Evolutionary conservation across 75 land plant genomes (phyloP), one percentile per base, ranked within the genome.

Genomic region (Pinus albicaulis): DNA sequence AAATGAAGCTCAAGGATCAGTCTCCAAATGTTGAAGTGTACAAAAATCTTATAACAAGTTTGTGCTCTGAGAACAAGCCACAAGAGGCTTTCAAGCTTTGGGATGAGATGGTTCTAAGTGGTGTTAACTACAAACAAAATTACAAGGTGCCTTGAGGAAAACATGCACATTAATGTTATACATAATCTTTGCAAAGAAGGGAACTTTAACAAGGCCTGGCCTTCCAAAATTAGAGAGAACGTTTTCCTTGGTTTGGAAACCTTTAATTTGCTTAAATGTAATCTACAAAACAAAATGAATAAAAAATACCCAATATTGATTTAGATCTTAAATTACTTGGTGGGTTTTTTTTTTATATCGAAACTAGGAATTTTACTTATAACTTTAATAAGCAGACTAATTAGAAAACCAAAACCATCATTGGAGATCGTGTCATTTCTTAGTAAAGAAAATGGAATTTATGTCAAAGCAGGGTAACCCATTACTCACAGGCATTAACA

Each of bases 1-100:
- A 91, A 58, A 92, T 94, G 97, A 81, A 86, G 76, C 81, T 86
- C 28, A 91, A 85, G 72, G 92, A 89, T 22, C 83, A 80, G 58
- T 82, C 86, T 76, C 90, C 92, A 13, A 90, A 88, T 91, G 86
- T 81, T 1, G 84, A 78, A 48, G 57, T 87, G 76, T 89, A 82
- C 55, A 63, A 76, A 13, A 89, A 57, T 1, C 59, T 89, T 55
- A 65, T 89, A 3, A 70, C 14, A 36, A 76, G 86, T 3, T 78
- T 87, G 41, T 87, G 83, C 66, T 74, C 74, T 24, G 66, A 60
- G 25, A 5, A 48, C 7, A 82, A 74, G 76, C 77, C 81, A 17
- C 73, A 59, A 38, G 92, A 87, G 59, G 87, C 87, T 48, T 87
- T 83, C 59, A 87, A 82, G 71, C 81, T 82, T 59, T 74, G 87